Base-by-base conservation (phyloP, 257 asterid genomes). In the Galeopsis tetrahit region DNA sequence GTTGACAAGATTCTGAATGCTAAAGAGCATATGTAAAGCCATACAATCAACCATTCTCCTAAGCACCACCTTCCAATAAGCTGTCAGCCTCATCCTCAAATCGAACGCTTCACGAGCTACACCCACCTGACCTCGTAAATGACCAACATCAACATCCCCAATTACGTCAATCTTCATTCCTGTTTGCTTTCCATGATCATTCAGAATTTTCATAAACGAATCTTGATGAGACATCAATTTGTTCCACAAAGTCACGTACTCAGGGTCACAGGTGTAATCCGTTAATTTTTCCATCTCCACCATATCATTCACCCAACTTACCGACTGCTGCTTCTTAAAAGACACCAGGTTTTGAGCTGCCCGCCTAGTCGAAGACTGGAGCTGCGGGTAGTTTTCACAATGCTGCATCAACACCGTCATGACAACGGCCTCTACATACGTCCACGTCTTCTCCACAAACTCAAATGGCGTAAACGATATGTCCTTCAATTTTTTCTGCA, bases 261-360 rank as follows among this genome's bases (percentile, higher is more conserved):
- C 81, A 0, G 83, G 75, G 10, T 82, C 48, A 10, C 79, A 78
- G 0, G 81, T 82, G 6, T 78, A 82, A 5, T 75, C 86, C 0
- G 79, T 56, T 0, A 68, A 65, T 71, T 64, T 75, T 74, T 78
- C 83, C 85, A 82, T 82, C 28, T 61, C 81, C 2, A 78, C 70
- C 0, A 65, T 40, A 5, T 82, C 79, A 0, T 0, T 49, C 32
- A 75, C 75, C 77, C 79, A 69, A 4, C 28, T 56, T 0, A 61
- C 7, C 0, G 80, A 75, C 42, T 44, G 67, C 13, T 75, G 44
- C 71, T 75, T 71, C 69, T 51, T 79, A 55, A 13, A 2, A 1
- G 68, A 57, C 0, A 77, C 31, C 0, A 81, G 68, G n/a, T 66
- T 66, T 21, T 71, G 49, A 0, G 69, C 71, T 0, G 82, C 82